Conservation (phyloP, 2,329 filamentous ascomycete species). For the Rugonectria rugulosa region DNA sequence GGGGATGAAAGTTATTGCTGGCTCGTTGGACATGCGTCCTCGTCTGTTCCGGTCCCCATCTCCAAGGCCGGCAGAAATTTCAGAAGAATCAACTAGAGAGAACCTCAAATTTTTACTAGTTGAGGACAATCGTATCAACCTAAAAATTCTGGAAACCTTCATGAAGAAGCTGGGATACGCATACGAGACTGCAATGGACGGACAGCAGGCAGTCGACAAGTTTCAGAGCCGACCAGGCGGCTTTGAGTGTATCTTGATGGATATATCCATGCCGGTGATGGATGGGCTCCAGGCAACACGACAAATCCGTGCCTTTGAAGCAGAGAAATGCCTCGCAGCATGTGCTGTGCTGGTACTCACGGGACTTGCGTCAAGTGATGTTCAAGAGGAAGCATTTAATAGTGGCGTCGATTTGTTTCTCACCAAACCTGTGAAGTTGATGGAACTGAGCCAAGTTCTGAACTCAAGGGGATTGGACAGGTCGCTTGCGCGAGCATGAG, state of each 20-base stretch:
- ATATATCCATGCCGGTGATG: slow-evolving; percentile 66
- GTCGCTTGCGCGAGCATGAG: too few species aligned
- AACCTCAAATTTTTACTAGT: slow-evolving; percentile 45
- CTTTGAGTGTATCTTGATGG: slow-evolving; percentile 49
- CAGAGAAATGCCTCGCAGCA: slow-evolving; percentile 48
- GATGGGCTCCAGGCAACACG: slow-evolving; percentile 60
- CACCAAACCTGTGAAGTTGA: slow-evolving; percentile 60
- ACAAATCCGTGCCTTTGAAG: slow-evolving; percentile 59
- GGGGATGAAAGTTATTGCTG: too few species aligned
- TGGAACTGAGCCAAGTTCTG: slow-evolving; percentile 43
- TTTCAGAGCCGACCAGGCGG: slow-evolving; percentile 34
- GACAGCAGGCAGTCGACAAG: slow-evolving; percentile 43
- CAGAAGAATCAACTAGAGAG: too few species aligned
- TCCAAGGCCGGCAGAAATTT: too few species aligned
- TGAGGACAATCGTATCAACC: slow-evolving; percentile 52
- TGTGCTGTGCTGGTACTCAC: slow-evolving; percentile 61
- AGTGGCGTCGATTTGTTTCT: slow-evolving; percentile 63
- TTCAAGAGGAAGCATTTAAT: slow-evolving; percentile 60
- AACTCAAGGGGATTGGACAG: too few species aligned
- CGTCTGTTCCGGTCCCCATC: too few species aligned
- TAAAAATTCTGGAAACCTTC: slow-evolving; percentile 44
- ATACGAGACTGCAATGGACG: slow-evolving; percentile 44
- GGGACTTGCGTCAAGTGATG: slow-evolving; percentile 57
- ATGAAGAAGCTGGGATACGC: slow-evolving; percentile 44
- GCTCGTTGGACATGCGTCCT: too few species aligned